Conservation (phyloP, 2,329 filamentous ascomycete genomes). For the Aspergillus pseudoglaucus region DNA sequence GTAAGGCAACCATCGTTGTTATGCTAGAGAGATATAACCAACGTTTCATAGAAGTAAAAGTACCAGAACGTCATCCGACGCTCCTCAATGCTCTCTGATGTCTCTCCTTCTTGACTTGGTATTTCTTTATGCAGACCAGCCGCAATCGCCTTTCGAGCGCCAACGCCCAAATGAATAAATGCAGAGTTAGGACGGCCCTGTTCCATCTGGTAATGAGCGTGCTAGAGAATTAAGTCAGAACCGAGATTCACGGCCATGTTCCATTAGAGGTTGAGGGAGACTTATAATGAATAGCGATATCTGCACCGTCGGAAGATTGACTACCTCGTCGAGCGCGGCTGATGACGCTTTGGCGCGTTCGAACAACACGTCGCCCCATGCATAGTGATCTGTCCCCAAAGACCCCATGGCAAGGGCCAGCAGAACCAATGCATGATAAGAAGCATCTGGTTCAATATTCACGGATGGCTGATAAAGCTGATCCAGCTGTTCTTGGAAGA, state of each 20-base stretch:
- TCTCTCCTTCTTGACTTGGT: constrained; percentile 23
- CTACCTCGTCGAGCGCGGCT: constrained; percentile 36
- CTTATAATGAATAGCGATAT: constrained; percentile 43
- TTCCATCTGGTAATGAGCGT: constrained; percentile 42
- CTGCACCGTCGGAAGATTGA: constrained; percentile 41
- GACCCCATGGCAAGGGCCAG: constrained; percentile 34
- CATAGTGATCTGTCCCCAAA: constrained; percentile 33
- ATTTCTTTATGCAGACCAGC: constrained; percentile 41
- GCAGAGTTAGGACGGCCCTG: constrained; percentile 39
- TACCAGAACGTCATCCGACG: constrained; percentile 36
- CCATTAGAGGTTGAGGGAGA: constrained; percentile 3
- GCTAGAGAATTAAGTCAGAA: constrained; percentile 9
- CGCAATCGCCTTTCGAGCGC: constrained; percentile 38
- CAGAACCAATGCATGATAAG: constrained; percentile 33
- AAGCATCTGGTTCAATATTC: constrained; percentile 27
- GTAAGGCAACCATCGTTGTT: background rate
- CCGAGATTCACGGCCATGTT: too few species aligned
- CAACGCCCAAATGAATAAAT: constrained; percentile 37
- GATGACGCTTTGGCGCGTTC: constrained; percentile 38
- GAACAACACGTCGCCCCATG: constrained; percentile 37
- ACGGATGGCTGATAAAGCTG: constrained; percentile 28
- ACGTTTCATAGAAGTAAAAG: constrained; percentile 42
- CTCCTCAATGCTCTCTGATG: constrained; percentile 29
- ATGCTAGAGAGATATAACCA: constrained; percentile 5
- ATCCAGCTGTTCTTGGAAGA: constrained; percentile 30